Percentiles rank a stretch among this genome's conserved stretches.
Conservation (phyloP, 345 rosid genomes). For the Balakata baccata region DNA sequence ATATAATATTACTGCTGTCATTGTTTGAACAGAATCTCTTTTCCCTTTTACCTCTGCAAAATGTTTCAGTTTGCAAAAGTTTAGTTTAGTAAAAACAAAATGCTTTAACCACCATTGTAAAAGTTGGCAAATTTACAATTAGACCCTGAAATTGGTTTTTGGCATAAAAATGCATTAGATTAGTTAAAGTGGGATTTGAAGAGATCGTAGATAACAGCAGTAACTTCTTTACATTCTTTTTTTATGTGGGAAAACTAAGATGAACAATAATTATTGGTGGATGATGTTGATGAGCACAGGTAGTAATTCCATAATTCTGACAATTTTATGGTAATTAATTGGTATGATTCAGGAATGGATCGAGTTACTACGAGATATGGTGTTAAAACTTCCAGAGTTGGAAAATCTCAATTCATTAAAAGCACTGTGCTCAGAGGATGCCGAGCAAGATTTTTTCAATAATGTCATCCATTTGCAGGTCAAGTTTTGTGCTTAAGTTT, state of each 20-base stretch:
- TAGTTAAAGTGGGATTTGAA: not conserved
- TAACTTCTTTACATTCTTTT: not conserved
- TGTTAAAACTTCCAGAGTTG: conserved; percentile 67
- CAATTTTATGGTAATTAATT: conserved; percentile 13
- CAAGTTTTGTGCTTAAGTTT: conserved; percentile 11
- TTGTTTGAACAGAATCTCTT: not conserved
- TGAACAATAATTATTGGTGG: not conserved
- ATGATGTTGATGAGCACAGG: not conserved
- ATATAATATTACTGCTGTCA: not conserved
- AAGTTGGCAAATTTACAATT: not conserved
- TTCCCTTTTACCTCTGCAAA: not conserved
- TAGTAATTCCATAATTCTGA: conserved; percentile 5
- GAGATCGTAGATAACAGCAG: not conserved
- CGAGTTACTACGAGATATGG: conserved; percentile 74
- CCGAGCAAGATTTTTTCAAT: conserved; percentile 81
- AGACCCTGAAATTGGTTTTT: not conserved
- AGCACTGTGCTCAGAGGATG: conserved; percentile 74
- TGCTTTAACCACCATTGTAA: not conserved
- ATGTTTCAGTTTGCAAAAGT: not conserved
- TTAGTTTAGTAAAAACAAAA: not conserved
- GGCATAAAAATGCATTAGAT: not conserved
- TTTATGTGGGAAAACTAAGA: not conserved
- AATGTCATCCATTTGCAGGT: conserved; percentile 80
- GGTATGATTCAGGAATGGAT: conserved; percentile 74
- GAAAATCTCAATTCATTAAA: conserved; percentile 51